Evolutionary conservation across 2,329 filamentous ascomycete genomes (phyloP).

Genomic region (Penicillium psychrosexuale): DNA sequence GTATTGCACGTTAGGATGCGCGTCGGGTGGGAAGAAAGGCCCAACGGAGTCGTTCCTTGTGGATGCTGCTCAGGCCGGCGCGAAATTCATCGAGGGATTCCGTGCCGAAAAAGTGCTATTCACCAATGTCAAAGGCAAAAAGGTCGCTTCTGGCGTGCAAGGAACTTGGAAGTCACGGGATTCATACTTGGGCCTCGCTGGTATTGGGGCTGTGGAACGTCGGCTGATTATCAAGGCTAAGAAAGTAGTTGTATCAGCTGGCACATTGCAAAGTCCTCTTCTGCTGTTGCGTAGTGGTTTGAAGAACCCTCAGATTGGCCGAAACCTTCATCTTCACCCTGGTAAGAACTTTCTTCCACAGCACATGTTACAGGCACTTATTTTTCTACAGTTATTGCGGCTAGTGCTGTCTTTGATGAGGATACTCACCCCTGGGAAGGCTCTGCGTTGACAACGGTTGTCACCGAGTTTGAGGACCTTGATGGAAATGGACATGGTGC

Average conservation of each 20-base stretch:
- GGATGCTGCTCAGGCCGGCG: constrained; percentile 72
- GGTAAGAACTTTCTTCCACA: constrained; percentile 47
- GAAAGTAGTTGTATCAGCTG: constrained; percentile 74
- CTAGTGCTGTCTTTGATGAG: constrained; percentile 62
- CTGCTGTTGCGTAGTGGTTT: constrained; percentile 75
- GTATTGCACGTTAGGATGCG: constrained; percentile 59
- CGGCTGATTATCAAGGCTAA: constrained; percentile 72
- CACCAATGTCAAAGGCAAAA: constrained; percentile 50
- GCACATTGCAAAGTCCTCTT: constrained; percentile 72
- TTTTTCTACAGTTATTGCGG: constrained; percentile 36
- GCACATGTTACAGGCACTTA: not conserved
- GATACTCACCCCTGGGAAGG: constrained; percentile 72
- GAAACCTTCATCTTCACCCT: constrained; percentile 79
- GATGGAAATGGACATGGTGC: constrained; percentile 76
- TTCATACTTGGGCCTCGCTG: constrained; percentile 56
- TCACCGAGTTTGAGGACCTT: constrained; percentile 74
- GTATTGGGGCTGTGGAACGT: constrained; percentile 51
- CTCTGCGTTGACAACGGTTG: constrained; percentile 74
- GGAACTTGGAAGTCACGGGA: constrained; percentile 75
- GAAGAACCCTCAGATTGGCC: constrained; percentile 76
- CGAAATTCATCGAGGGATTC: constrained; percentile 81
- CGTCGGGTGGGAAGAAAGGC: constrained; percentile 71
- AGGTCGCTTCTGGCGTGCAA: constrained; percentile 65
- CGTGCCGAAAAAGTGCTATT: constrained; percentile 69
- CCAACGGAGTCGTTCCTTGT: constrained; percentile 74